Conservation (phyloP, 2,329 filamentous ascomycete species). For the Pezicula radicicola region DNA sequence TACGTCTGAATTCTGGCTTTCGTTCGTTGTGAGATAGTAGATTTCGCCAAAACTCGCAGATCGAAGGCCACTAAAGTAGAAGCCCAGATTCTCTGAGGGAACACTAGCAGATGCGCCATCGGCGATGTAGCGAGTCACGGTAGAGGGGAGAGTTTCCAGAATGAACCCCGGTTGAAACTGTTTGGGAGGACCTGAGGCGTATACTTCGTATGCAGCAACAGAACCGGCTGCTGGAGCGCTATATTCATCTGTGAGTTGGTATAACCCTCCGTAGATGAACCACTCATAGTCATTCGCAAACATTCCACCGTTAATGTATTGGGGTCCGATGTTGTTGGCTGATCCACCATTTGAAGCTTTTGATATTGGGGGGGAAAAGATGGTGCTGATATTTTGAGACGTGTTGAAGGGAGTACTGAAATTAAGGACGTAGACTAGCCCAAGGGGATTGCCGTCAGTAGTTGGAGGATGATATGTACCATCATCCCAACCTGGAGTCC, state of each 20-base stretch:
- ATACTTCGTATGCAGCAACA: conserved; percentile 47
- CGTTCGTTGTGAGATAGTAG: conserved; percentile 23
- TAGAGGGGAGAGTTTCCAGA: conserved; percentile 34
- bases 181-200: conserved; percentile 45
- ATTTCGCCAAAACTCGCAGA: conserved; percentile 47
- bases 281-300: conserved; percentile 60
- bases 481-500: conserved; percentile 44
- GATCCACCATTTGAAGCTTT: conserved; percentile 41
- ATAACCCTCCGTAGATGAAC: conserved; percentile 58
- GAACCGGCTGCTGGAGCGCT: conserved; percentile 36
- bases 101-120: conserved; percentile 60
- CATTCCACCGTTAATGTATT: conserved; percentile 58
- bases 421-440: conserved; percentile 52
- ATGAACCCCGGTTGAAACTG: conserved; percentile 41
- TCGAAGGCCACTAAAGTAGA: conserved; percentile 64
- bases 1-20: conserved; percentile 14
- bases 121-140: conserved; percentile 56
- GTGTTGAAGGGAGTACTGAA: conserved; percentile 51
- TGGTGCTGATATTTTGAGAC: conserved; percentile 45
- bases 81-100: conserved; percentile 65
- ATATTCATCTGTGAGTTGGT: conserved; percentile 30
- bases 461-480: conserved; percentile 28
- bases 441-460: conserved; percentile 45
- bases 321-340: conserved; percentile 47
- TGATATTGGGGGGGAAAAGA: conserved; percentile 26